Percentiles rank a stretch among this genome's conserved stretches.
Evolutionary conservation across 306 rosid species (phyloP).

Genomic region (Fragaria iinumae): DNA sequence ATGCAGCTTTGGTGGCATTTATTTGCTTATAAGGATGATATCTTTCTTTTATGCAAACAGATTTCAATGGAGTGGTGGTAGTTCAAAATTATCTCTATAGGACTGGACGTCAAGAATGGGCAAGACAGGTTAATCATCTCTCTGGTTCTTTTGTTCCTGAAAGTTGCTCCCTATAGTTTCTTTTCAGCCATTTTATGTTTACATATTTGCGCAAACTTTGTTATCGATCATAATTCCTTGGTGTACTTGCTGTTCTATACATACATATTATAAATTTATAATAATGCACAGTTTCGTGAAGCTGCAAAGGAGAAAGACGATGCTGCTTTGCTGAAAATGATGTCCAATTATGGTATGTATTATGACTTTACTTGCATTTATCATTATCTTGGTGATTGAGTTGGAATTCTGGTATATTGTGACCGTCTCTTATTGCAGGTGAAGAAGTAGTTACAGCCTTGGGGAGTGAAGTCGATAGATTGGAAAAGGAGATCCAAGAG

Average conservation of each 20-base stretch:
- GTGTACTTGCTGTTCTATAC: background rate
- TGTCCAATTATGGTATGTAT: slow-evolving; percentile 80
- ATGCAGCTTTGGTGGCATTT: background rate
- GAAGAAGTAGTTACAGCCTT: slow-evolving; percentile 96
- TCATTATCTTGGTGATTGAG: slow-evolving; percentile 11
- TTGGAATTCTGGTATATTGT: background rate
- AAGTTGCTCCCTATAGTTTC: background rate
- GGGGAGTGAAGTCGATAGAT: slow-evolving; percentile 97
- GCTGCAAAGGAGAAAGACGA: slow-evolving; percentile 56
- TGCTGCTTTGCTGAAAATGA: slow-evolving; percentile 51
- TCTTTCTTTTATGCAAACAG: slow-evolving; percentile 48
- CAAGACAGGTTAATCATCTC: slow-evolving; percentile 63
- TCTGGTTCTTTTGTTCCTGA: background rate
- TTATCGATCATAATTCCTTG: background rate
- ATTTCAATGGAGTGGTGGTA: slow-evolving; percentile 86
- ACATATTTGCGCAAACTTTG: background rate
- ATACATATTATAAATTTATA: background rate
- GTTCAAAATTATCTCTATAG: slow-evolving; percentile 82
- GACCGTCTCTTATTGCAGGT: slow-evolving; percentile 44
- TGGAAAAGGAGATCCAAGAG: slow-evolving; percentile 86
- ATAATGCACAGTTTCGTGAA: slow-evolving; percentile 57
- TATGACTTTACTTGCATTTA: background rate
- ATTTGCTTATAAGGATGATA: slow-evolving; percentile 5
- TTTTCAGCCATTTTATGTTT: background rate
- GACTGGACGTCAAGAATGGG: slow-evolving; percentile 89